A percentile compares a stretch with the other conserved stretches of the same genome.
Evolutionary conservation across 2,329 filamentous ascomycete genomes (phyloP).

Genomic region (Xylariaceae sp.): DNA sequence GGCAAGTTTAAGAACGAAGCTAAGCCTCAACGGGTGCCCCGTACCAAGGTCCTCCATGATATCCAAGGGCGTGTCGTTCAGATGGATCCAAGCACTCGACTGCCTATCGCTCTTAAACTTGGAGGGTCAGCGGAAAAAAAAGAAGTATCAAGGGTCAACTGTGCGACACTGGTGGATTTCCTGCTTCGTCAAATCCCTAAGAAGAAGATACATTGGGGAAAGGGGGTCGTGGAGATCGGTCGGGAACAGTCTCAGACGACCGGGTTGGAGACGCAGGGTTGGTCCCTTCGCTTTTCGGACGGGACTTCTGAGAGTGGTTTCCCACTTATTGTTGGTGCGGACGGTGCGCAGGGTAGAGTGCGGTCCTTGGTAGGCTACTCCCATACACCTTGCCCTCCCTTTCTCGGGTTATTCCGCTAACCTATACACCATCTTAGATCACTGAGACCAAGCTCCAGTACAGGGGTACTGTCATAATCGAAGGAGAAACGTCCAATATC

Average conservation of each 20-base stretch:
- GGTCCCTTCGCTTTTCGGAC: conserved; percentile 11
- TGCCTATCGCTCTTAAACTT: too few relatives aligned
- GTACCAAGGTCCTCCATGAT: conserved; percentile 9
- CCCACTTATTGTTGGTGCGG: conserved; percentile 34
- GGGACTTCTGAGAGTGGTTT: conserved; percentile 13
- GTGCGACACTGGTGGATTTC: conserved; percentile 12
- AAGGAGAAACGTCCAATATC: too few relatives aligned
- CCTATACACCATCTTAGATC: conserved; percentile 4
- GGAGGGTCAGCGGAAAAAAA: not conserved
- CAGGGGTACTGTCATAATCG: too few relatives aligned
- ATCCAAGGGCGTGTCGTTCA: too few relatives aligned
- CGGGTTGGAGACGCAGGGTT: not conserved
- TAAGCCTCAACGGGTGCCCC: conserved; percentile 11
- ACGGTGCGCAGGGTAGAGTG: conserved; percentile 35
- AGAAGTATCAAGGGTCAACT: conserved; percentile 8
- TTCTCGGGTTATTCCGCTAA: not conserved
- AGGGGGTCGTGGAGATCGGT: conserved; percentile 7
- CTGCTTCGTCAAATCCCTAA: conserved; percentile 14
- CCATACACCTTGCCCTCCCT: not conserved
- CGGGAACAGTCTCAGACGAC: conserved; percentile 21
- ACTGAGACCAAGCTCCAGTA: too few relatives aligned
- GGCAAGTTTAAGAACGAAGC: conserved; percentile 21
- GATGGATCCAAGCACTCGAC: too few relatives aligned
- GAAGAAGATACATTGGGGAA: conserved; percentile 16
- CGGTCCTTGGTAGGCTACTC: conserved; percentile 18